Conservation (phyloP, 371 early-diverging fungal genomes). For the Edhazardia aedis region DNA sequence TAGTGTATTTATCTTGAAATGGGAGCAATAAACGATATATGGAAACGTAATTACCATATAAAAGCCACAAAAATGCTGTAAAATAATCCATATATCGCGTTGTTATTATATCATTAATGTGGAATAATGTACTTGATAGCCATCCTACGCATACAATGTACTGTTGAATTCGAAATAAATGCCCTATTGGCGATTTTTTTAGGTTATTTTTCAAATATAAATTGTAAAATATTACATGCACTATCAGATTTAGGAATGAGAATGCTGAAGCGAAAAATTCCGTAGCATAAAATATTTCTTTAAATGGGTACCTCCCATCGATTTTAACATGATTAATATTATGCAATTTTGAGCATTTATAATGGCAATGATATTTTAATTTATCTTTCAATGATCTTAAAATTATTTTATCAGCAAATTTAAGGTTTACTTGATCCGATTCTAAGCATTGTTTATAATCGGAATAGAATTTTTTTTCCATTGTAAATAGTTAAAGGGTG, state of each 20-base stretch:
- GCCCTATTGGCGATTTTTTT: not conserved
- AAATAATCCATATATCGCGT: conserved; percentile 33
- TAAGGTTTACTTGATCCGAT: not conserved
- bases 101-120: conserved; percentile 27
- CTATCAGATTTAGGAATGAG: conserved; percentile 18
- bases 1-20: conserved; percentile 1
- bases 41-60: conserved; percentile 12
- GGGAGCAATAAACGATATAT: conserved; percentile 8
- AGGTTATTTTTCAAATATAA: too few species aligned
- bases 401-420: not conserved
- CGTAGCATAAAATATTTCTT: conserved; percentile 18
- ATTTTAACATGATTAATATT: conserved; percentile 22
- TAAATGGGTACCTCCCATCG: conserved; percentile 32
- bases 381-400: not conserved
- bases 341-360: not conserved
- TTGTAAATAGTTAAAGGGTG: too few species aligned
- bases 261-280: conserved; percentile 26
- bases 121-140: conserved; percentile 28
- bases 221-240: too few species aligned
- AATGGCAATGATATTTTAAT: not conserved
- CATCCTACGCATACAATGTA: conserved; percentile 18
- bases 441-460: not conserved
- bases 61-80: conserved; percentile 20
- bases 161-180: conserved; percentile 11
- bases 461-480: too few species aligned